Evolutionary conservation across 306 rosid species (phyloP).

Genomic region (Erythrophleum fordii): DNA sequence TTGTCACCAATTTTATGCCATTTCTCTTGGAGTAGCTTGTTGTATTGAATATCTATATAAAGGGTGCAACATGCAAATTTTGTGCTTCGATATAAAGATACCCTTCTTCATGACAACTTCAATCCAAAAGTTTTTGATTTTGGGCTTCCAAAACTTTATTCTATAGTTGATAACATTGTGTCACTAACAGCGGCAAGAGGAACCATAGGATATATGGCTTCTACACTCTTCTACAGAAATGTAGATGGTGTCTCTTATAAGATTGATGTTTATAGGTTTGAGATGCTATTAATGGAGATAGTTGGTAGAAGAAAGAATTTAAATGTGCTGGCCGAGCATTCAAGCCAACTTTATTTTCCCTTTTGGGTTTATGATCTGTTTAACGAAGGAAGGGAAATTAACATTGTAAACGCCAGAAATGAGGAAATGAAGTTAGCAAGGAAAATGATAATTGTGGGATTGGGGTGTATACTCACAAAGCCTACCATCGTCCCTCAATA

Average conservation of each 20-base stretch:
- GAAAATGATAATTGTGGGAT: slow-evolving; percentile 39
- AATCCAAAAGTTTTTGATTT: slow-evolving; percentile 38
- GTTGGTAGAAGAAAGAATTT: neutral
- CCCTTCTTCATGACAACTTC: slow-evolving; percentile 8
- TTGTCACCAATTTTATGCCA: neutral
- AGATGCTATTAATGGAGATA: neutral
- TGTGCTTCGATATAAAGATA: slow-evolving; percentile 39
- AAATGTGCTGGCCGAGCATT: neutral
- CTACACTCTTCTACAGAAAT: neutral
- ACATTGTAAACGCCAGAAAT: neutral
- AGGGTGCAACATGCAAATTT: slow-evolving; percentile 39
- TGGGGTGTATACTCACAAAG: neutral
- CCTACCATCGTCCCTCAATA: slow-evolving; percentile 47
- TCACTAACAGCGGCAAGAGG: slow-evolving; percentile 19
- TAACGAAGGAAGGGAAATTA: neutral
- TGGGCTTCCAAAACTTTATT: slow-evolving; percentile 36
- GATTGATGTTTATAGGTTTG: neutral
- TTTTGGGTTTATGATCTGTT: slow-evolving; percentile 31
- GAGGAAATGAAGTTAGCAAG: slow-evolving; percentile 5
- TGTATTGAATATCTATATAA: slow-evolving; percentile 35
- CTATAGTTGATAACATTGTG: slow-evolving; percentile 8
- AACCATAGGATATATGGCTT: neutral
- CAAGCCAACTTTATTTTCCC: slow-evolving; percentile 43
- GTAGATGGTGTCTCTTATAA: neutral
- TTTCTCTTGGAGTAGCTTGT: slow-evolving; percentile 33